These are phyloP conservation scores for Orbilia javanica DNA, from an alignment of 2,329 filamentous ascomycete genomes.

Conservation along the genomic window DNA sequence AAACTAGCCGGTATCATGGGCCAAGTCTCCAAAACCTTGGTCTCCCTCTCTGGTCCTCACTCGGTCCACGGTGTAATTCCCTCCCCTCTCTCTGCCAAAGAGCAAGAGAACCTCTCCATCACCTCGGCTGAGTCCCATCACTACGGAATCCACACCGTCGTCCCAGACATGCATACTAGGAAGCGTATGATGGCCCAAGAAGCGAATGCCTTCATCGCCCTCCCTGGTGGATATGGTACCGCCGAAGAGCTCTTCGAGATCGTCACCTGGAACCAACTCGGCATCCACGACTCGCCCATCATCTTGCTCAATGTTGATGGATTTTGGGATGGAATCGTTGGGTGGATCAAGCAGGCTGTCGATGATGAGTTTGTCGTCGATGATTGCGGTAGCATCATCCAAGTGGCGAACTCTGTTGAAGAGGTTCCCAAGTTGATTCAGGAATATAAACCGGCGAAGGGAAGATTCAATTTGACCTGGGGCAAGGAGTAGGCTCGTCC, in stretches of 20 bases:
- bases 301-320: conserved; percentile 88
- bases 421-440: conserved; percentile 78
- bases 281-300: conserved; percentile 85
- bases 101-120: conserved; percentile 76
- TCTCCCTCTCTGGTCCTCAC: conserved; percentile 76
- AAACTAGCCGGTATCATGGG: conserved; percentile 85
- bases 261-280: conserved; percentile 94
- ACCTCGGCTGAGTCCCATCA: conserved; percentile 69
- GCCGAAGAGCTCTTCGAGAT: conserved; percentile 95
- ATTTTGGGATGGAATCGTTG: conserved; percentile 88
- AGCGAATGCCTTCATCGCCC: conserved; percentile 86
- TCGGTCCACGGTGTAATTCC: conserved; percentile 97
- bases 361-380: conserved; percentile 80
- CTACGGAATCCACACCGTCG: conserved; percentile 88
- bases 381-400: conserved; percentile 80
- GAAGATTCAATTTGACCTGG: conserved; percentile 86
- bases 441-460: conserved; percentile 80
- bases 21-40: conserved; percentile 87
- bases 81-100: conserved; percentile 81
- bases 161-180: conserved; percentile 94
- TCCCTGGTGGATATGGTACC: conserved; percentile 92
- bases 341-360: conserved; percentile 83
- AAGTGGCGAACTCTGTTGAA: conserved; percentile 78
- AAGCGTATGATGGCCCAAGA: conserved; percentile 94
- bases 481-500: conserved; percentile 70